Evolutionary conservation across 306 rosid genomes (phyloP).

Genomic region (Ormosia semicastrata): DNA sequence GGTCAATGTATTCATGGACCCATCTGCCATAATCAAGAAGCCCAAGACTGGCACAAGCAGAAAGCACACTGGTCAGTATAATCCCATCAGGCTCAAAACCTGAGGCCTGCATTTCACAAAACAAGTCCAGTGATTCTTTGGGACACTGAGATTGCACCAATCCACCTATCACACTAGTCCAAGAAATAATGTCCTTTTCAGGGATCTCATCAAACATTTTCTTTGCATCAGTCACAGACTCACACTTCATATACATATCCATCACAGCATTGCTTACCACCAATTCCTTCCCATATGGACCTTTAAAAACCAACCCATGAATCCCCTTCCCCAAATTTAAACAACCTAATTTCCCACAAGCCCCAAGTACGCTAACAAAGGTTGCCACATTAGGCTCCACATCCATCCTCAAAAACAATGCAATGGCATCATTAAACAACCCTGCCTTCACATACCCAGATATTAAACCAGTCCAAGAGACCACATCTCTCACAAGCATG

Average conservation of each 20-base stretch:
- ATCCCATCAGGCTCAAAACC: constrained; percentile 60
- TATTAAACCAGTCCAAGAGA: constrained; percentile 80
- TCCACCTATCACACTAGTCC: constrained; percentile 74
- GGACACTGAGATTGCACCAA: constrained; percentile 63
- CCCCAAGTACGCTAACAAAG: constrained; percentile 60
- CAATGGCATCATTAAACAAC: constrained; percentile 48
- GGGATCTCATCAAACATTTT: constrained; percentile 55
- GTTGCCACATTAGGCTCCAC: constrained; percentile 68
- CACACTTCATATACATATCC: constrained; percentile 76
- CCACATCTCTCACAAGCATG: constrained; percentile 76
- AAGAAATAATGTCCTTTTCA: constrained; percentile 64
- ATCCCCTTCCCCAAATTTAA: constrained; percentile 60
- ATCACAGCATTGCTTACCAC: constrained; percentile 62
- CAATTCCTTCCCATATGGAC: constrained; percentile 34
- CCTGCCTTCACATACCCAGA: constrained; percentile 64
- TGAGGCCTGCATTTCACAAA: constrained; percentile 47
- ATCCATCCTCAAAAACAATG: constrained; percentile 47
- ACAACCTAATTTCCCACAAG: constrained; percentile 57
- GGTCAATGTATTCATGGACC: constrained; percentile 70
- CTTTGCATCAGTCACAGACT: constrained; percentile 56
- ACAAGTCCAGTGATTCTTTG: constrained; percentile 61
- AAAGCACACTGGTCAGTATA: constrained; percentile 67
- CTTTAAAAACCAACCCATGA: constrained; percentile 63
- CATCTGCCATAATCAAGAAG: constrained; percentile 68
- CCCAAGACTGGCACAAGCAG: constrained; percentile 81